A percentile compares a stretch with the other conserved stretches of the same genome.
Evolutionary conservation across 139 green algal species (phyloP).

Genomic region (Haematococcus lacustris): DNA sequence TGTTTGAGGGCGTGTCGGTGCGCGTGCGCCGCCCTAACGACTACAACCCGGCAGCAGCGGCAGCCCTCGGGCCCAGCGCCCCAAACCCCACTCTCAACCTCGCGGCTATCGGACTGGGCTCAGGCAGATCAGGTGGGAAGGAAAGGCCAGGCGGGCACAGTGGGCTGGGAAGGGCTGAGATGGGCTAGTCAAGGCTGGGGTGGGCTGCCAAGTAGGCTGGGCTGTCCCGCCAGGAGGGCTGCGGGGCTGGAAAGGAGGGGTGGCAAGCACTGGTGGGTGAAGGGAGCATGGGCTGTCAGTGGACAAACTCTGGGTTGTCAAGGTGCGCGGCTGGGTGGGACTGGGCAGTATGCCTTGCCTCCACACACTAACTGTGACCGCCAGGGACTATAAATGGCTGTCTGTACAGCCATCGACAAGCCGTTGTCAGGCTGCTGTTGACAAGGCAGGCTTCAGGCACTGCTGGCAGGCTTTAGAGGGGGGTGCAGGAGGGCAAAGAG

Average conservation of each 20-base stretch:
- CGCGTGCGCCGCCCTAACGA: conserved; percentile 92
- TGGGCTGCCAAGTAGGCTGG: too few species aligned
- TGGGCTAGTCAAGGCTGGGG: background rate
- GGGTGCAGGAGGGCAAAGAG: background rate
- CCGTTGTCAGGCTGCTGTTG: too few species aligned
- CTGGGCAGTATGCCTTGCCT: too few species aligned
- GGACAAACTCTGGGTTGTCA: too few species aligned
- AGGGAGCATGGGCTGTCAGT: too few species aligned
- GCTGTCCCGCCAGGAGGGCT: too few species aligned
- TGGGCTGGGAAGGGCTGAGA: background rate
- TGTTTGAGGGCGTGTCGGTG: conserved; percentile 91
- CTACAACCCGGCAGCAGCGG: conserved; percentile 87
- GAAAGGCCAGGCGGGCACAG: too few species aligned
- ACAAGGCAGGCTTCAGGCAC: too few species aligned
- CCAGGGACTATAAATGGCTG: too few species aligned
- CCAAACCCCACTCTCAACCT: conserved; percentile 92
- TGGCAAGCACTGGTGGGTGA: background rate
- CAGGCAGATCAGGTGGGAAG: background rate
- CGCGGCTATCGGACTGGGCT: conserved; percentile 78
- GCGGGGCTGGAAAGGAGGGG: background rate
- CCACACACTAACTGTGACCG: too few species aligned
- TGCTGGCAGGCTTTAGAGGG: background rate
- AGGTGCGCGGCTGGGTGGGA: too few species aligned
- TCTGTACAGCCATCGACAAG: too few species aligned
- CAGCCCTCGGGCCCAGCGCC: conserved; percentile 66